A percentile compares a stretch with the other conserved stretches of the same genome.
Evolutionary conservation across 2,329 filamentous ascomycete genomes (phyloP).

Genomic region (Trichoderma harzianum): DNA sequence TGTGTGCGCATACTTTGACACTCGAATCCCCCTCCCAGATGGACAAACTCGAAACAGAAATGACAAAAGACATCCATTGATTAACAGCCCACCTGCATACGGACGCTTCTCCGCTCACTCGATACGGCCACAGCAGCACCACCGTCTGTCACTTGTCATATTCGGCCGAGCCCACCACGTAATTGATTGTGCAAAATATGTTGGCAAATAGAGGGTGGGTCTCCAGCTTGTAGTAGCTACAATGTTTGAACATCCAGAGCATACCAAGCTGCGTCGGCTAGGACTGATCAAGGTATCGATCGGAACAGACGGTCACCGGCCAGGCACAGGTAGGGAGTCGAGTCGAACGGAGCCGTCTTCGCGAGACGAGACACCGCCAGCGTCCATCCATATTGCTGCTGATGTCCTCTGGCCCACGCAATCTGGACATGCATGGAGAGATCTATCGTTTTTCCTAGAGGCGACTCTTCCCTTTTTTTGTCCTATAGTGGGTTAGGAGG

Average conservation of each 20-base stretch:
- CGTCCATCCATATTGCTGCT: background rate
- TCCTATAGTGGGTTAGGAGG: background rate
- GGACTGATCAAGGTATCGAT: background rate
- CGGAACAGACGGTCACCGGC: background rate
- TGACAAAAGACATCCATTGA: background rate
- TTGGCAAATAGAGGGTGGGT: background rate
- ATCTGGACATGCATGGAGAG: background rate
- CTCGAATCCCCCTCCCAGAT: background rate
- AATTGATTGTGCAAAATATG: background rate
- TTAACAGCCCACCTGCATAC: conserved; percentile 7
- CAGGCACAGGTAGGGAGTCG: background rate
- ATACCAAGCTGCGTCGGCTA: conserved; percentile 7
- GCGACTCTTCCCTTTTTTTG: background rate
- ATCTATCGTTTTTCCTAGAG: background rate
- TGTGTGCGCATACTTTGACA: background rate
- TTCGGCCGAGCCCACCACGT: conserved; percentile 5
- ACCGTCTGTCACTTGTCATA: conserved; percentile 17
- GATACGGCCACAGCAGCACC: background rate
- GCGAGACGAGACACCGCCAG: background rate
- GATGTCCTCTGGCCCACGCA: background rate
- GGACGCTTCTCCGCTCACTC: background rate
- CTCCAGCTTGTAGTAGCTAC: background rate
- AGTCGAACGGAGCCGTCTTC: background rate
- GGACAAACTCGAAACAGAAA: background rate
- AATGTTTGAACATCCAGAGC: background rate